A percentile compares a stretch with the other conserved stretches of the same genome.
Conservation (phyloP, 2,329 filamentous ascomycete genomes). For the Fusarium sp. region DNA sequence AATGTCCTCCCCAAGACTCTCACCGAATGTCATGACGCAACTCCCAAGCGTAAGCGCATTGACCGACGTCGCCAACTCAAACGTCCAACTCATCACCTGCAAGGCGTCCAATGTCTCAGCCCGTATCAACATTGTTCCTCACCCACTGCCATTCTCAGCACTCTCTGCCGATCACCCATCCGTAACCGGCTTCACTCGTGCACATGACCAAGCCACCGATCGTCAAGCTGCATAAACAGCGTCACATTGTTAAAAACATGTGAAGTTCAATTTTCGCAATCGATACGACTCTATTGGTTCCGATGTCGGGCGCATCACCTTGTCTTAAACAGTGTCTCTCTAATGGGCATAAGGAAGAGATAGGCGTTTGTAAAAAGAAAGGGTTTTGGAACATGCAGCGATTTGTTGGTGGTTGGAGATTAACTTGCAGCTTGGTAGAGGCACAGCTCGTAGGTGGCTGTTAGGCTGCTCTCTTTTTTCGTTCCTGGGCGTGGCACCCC, state of each 20-base stretch:
- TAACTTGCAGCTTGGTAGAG: constrained; percentile 13
- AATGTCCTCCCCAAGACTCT: background rate
- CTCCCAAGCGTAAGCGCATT: background rate
- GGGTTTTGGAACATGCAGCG: background rate
- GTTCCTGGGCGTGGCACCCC: constrained; percentile 31
- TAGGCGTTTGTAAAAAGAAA: constrained; percentile 17
- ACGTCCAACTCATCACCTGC: background rate
- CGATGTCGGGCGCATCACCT: constrained; percentile 11
- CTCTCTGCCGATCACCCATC: background rate
- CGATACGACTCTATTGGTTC: constrained; percentile 10
- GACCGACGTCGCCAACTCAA: constrained; percentile 14
- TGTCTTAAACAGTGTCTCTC: background rate
- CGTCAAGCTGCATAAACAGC: constrained; percentile 26
- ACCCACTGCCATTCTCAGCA: background rate
- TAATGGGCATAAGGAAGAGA: background rate
- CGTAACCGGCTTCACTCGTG: constrained; percentile 1
- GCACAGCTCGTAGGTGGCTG: constrained; percentile 20
- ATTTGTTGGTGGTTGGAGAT: background rate
- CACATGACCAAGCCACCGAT: constrained; percentile 37
- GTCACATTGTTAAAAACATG: constrained; percentile 20
- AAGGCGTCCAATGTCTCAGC: background rate
- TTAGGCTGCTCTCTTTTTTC: background rate
- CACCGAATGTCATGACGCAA: background rate
- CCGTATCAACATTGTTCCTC: background rate
- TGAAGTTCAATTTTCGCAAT: constrained; percentile 29